These are phyloP conservation scores for Xylaria polymorpha DNA, from an alignment of 2,329 filamentous ascomycete genomes.

Conservation along the genomic window DNA sequence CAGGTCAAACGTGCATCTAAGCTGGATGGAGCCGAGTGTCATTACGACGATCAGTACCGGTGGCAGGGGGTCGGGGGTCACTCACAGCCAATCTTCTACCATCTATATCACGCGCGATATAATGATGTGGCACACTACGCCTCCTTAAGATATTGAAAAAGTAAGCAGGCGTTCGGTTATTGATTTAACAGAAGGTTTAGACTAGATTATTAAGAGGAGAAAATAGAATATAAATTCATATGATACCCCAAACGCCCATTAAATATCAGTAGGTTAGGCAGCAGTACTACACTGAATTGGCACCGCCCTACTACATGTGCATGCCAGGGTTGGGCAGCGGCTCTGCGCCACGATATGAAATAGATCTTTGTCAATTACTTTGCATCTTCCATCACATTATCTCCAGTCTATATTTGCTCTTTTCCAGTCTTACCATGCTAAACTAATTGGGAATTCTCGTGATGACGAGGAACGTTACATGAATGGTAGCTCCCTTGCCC, in stretches of 20 bases:
- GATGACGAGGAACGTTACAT: too few relatives aligned
- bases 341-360: too few relatives aligned
- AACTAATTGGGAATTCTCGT: too few relatives aligned
- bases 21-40: constrained; percentile 39
- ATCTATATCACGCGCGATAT: constrained; percentile 42
- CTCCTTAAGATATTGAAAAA: not conserved
- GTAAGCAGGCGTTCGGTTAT: not conserved
- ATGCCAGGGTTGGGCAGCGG: too few relatives aligned
- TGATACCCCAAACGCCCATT: not conserved
- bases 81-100: constrained; percentile 29
- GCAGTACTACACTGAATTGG: too few relatives aligned
- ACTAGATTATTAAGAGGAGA: not conserved
- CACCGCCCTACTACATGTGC: too few relatives aligned
- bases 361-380: too few relatives aligned
- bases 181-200: not conserved
- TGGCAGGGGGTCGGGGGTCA: constrained; percentile 7
- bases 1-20: constrained; percentile 16
- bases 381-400: too few relatives aligned
- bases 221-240: not conserved
- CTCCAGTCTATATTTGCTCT: too few relatives aligned
- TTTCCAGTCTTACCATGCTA: too few relatives aligned
- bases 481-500: too few relatives aligned
- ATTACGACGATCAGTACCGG: constrained; percentile 41
- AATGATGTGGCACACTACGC: constrained; percentile 32
- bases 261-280: not conserved